Conservation (phyloP, 805 yeast genomes). For the Hanseniaspora nectarophila region DNA sequence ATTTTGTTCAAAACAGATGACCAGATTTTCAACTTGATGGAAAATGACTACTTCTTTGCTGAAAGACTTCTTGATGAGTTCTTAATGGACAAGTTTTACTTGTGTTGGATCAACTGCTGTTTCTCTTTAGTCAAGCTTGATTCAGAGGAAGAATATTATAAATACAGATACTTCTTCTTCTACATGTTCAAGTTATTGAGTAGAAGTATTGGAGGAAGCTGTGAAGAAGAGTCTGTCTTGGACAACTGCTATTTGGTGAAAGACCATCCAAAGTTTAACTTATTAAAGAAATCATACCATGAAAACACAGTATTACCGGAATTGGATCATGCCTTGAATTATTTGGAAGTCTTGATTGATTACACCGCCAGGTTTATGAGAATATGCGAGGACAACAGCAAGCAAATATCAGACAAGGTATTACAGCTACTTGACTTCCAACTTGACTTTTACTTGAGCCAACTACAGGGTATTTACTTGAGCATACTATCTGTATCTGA, state of each 20-base stretch:
- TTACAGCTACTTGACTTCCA: background rate
- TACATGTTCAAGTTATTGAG: conserved; percentile 11
- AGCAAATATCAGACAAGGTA: background rate
- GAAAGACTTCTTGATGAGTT: conserved; percentile 12
- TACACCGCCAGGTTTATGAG: conserved; percentile 1
- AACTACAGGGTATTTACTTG: conserved; percentile 9
- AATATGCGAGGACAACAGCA: background rate
- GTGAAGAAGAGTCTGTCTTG: conserved; percentile 1
- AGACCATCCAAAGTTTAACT: background rate
- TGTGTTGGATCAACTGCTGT: conserved; percentile 14
- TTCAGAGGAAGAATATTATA: conserved; percentile 1
- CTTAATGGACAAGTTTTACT: conserved; percentile 11
- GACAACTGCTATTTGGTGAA: conserved; percentile 5
- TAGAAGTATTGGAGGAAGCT: background rate
- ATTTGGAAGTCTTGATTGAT: conserved; percentile 5
- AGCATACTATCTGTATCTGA: conserved; percentile 3
- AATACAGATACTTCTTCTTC: conserved; percentile 9
- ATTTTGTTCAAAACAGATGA: conserved; percentile 11
- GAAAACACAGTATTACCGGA: conserved; percentile 14
- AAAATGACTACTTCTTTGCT: conserved; percentile 12
- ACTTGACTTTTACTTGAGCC: conserved; percentile 7
- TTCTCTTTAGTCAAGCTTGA: conserved; percentile 4
- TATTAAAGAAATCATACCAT: background rate
- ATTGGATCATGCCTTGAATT: conserved; percentile 6
- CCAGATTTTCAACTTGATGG: background rate